A percentile compares a stretch with the other conserved stretches of the same genome.
These are phyloP conservation scores for Phytophthora tubulina DNA, from an alignment of 352 stramenopile species.

Conservation along the genomic window DNA sequence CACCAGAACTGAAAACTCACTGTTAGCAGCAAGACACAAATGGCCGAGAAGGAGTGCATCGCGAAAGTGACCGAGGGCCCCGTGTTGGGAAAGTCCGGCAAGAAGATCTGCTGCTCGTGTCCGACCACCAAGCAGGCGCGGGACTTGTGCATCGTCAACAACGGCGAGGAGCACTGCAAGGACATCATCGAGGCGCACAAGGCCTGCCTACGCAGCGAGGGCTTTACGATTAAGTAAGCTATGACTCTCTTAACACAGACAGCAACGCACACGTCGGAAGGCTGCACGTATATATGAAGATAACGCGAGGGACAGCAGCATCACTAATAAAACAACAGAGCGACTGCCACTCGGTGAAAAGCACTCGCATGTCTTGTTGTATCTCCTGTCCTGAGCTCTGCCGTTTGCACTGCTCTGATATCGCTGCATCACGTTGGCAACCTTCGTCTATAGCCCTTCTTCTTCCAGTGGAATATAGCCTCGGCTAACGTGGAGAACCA, in stretches of 20 bases:
- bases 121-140: conserved; percentile 96
- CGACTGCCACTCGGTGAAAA: conserved; percentile 5
- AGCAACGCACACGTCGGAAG: conserved; percentile 8
- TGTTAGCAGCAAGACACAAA: conserved; percentile 23
- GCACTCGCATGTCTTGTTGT: conserved; percentile 13
- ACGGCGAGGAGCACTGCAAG: conserved; percentile 93
- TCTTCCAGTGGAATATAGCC: conserved; percentile 74
- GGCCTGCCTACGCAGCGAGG: conserved; percentile 95
- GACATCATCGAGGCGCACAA: conserved; percentile 98
- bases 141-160: conserved; percentile 93
- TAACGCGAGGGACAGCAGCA: conserved; percentile 17
- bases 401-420: not conserved
- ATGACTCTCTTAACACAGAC: not conserved
- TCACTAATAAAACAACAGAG: conserved; percentile 33
- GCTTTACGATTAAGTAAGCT: conserved; percentile 94
- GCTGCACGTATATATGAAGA: conserved; percentile 45
- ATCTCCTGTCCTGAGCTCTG: conserved; percentile 1
- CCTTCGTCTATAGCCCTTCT: conserved; percentile 54
- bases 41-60: conserved; percentile 60
- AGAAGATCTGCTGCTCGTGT: conserved; percentile 99
- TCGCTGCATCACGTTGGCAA: not conserved
- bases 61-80: conserved; percentile 41
- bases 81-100: conserved; percentile 94
- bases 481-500: conserved; percentile 78
- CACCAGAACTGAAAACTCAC: conserved; percentile 32